Base-by-base conservation (phyloP, 2,329 filamentous ascomycete species). In the Penicillium sp. region DNA sequence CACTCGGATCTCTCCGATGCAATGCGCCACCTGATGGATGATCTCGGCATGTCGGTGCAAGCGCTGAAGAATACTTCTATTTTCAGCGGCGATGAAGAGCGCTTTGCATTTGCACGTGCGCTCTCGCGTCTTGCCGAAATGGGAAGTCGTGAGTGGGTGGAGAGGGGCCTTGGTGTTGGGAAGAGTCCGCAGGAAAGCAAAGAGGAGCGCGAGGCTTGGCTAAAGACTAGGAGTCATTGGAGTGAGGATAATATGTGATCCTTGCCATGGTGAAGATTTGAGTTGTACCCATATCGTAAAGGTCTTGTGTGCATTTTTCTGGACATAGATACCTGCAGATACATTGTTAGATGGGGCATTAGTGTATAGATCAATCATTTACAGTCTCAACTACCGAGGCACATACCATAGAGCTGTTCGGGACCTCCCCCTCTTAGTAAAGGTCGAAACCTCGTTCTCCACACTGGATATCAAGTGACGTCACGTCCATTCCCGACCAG, bases 121-220 rank as follows among this genome's bases (percentile, higher is more conserved):
- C 71, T 97, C 61, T 92, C 87, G 48, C 79, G 94, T 50, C 74
- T 99, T 55, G 87, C 80, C 48, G 91, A 97, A 73, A 99, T 99
- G 94, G 90, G 91, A 18, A 94, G 90, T 69, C 84, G 85, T 70
- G 88, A 96, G 69, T 99, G 94, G 94, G 89, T 97, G 3, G 92
- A 97, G 74, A 75, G 91, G 13, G 92, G 84, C 0, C 56, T 85
- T 69, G 78, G 76, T 0, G 64, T 79, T 46, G 78, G 76, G 1
- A 69, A 78, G 58, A 70, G 72, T 64, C 69, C 67, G 28, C 61
- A 69, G 41, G 70, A 76, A 20, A 75, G 74, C 0, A 69, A 75
- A 54, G 65, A 70, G 31, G 78, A 79, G 55, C 74, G 71, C 43
- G 73, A 77, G 47, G 73, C 72, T 20, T 81, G 76, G 75, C 63